phyloP scores from a whole-genome alignment of 345 rosid species.

The Dovyalis caffra region DNA sequence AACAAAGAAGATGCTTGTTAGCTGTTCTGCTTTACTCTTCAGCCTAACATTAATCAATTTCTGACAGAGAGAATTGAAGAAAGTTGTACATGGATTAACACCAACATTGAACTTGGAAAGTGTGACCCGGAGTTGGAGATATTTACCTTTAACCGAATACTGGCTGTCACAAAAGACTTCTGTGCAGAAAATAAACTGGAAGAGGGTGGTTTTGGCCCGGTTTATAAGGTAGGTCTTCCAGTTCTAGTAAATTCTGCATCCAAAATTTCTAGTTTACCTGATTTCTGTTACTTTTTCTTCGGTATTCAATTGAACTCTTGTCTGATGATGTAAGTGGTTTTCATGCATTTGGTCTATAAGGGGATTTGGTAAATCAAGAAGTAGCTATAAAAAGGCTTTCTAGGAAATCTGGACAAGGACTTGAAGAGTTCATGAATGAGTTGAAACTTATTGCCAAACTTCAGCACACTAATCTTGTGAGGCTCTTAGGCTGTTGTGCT shows the following conservation, averaged over 20 bases:
- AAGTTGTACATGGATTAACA: not conserved
- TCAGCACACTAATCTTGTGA: constrained; percentile 27
- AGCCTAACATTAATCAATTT: not conserved
- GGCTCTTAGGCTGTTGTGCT: constrained; percentile 20
- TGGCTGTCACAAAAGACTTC: constrained; percentile 19
- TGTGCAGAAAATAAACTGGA: constrained; percentile 18
- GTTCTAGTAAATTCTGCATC: not conserved
- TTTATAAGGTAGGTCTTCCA: constrained; percentile 7
- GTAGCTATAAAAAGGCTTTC: constrained; percentile 27
- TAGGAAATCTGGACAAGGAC: constrained; percentile 14
- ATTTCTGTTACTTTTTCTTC: not conserved
- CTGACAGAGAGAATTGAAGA: not conserved
- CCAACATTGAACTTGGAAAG: not conserved
- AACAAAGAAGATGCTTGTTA: not conserved
- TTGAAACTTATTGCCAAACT: constrained; percentile 20
- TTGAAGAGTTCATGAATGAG: constrained; percentile 21
- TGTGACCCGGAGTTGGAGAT: not conserved
- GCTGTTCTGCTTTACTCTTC: not conserved
- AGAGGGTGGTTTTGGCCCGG: constrained; percentile 31
- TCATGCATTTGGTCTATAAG: not conserved
- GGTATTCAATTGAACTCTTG: not conserved
- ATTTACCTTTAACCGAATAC: constrained; percentile 2
- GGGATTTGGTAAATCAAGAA: not conserved
- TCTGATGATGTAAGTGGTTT: not conserved
- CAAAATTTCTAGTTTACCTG: not conserved